phyloP scores from a whole-genome alignment of 768 basidiomycete genomes.

The Termitomyces heimii region DNA sequence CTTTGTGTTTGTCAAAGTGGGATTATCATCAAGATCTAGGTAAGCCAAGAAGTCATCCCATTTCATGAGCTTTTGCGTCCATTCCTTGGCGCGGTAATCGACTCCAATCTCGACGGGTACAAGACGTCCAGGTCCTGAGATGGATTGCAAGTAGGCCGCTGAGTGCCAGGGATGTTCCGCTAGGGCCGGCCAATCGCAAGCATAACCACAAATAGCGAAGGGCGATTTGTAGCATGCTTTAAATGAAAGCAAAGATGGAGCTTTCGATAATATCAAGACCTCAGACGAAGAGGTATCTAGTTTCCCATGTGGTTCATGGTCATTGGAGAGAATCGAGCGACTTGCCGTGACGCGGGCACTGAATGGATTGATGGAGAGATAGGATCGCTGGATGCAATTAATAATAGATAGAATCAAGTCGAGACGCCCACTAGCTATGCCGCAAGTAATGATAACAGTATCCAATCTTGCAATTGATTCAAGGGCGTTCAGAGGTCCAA shows the following conservation, averaged over 20 bases:
- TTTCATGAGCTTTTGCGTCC: conserved; percentile 74
- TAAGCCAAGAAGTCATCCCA: conserved; percentile 72
- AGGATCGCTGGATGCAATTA: conserved; percentile 42
- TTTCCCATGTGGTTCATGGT: not conserved
- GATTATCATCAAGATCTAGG: conserved; percentile 29
- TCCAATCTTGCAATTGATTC: conserved; percentile 63
- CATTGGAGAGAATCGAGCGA: not conserved
- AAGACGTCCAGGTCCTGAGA: conserved; percentile 75
- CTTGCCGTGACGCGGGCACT: not conserved
- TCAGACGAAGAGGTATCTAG: conserved; percentile 18
- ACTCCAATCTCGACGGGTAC: conserved; percentile 88
- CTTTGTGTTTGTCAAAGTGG: conserved; percentile 4
- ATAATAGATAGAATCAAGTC: conserved; percentile 66
- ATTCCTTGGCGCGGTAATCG: conserved; percentile 75
- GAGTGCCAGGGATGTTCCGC: conserved; percentile 65
- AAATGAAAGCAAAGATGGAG: conserved; percentile 59
- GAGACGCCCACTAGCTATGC: conserved; percentile 56
- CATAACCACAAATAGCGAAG: conserved; percentile 68
- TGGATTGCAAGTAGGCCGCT: conserved; percentile 56
- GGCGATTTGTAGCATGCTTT: conserved; percentile 42
- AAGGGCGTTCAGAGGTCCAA: conserved; percentile 22
- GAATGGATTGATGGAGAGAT: conserved; percentile 11
- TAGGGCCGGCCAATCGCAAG: conserved; percentile 75
- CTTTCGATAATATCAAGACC: conserved; percentile 34
- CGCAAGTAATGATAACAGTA: conserved; percentile 77